Evolutionary conservation across 495 filamentous ascomycete genomes (phyloP), one percentile per base, ranked within the genome.

Genomic region (Articulospora tetracladia): DNA sequence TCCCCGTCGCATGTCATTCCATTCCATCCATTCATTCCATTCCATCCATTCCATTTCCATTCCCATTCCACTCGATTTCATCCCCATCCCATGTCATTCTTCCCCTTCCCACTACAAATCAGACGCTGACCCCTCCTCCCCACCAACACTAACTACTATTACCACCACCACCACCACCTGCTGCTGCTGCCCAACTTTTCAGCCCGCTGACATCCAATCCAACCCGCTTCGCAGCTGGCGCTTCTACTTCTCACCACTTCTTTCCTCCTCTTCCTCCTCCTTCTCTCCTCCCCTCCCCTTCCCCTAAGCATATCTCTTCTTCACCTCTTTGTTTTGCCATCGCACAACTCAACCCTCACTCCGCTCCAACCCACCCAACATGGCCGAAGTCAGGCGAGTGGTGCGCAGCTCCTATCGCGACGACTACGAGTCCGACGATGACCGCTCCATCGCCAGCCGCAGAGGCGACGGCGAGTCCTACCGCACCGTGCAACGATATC

Each of bases 401-500:
- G 54, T 57, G 15, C 52, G 59, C 39, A 26, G 50, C 6, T 23
- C 39, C 51, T 60, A 61, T 58, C 59, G 72, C 48, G 77, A 76
- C 58, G 68, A 72, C n/a, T 78, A 72, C 6, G 72, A 75, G 34
- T 76, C 74, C 1, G 73, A 74, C 60, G 79, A 82, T 36, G 77
- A 80, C 24, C 70, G 70, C 51, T 78, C 58, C 36, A 36, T 41
- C 36, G 50, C 32, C n/a, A 57, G 48, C 25, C 7, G 25, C 13
- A 51, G 59, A n/a, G 53, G 46, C 28, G 39, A 24, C 13, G 44
- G 58, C 6, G 39, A 44, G 39, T 62, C 60, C 58, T 69, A 70
- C 58, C 80, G 76, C 26, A 82, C 78, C 3, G 76, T 83, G 32
- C 78, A 78, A 67, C 76, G 79, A 36, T 85, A 85, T 70, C 81